Evolutionary conservation across 148 eudicot genomes (phyloP), one percentile per base, ranked within the genome.

Genomic region (Diospyros lotus): DNA sequence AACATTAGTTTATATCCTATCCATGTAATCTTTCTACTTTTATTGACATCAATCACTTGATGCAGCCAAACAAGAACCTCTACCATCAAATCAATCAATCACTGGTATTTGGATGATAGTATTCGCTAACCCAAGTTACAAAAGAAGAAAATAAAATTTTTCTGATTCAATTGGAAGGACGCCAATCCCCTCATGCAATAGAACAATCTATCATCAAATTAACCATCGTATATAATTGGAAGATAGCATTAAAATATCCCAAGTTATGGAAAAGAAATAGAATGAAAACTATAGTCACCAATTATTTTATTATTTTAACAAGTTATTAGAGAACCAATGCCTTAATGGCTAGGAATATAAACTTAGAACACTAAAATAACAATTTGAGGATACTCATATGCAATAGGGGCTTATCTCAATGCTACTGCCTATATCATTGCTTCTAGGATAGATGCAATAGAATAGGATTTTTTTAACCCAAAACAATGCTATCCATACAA

Each of bases 21-120:
- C 72, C 72, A 82, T 80, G 72, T 89, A 96, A 64, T 83, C 86
- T 71, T 80, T 80, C 65, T 93, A 94, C 85, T 93, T 96, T 79
- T 74, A 85, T 63, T 85, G 85, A 73, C 75, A 80, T 84, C 86
- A 75, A 93, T 86, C 73, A 86, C 87, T 75, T 81, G 28, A 45
- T 64, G 82, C 58, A 96, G 88, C 58, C 73, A 66, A 58, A 75
- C 65, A 76, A 78, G 84, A 79, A 93, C 99, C 84, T 88, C 91
- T 73, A 28, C 28, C 28, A 28, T 28, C 28, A 28, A 28, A 28
- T 28, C 28, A 28, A 28, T 28, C 28, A 28, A 28, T 28, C 28
- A 28, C 28, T 28, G 28, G 28, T 28, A 28, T 28, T 28, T 28
- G 28, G 28, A 28, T 28, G 28, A 28, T 0, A 28, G 28, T 28